Evolutionary conservation across 2,329 filamentous ascomycete genomes (phyloP).

Genomic region (Ophiobolus disseminans): DNA sequence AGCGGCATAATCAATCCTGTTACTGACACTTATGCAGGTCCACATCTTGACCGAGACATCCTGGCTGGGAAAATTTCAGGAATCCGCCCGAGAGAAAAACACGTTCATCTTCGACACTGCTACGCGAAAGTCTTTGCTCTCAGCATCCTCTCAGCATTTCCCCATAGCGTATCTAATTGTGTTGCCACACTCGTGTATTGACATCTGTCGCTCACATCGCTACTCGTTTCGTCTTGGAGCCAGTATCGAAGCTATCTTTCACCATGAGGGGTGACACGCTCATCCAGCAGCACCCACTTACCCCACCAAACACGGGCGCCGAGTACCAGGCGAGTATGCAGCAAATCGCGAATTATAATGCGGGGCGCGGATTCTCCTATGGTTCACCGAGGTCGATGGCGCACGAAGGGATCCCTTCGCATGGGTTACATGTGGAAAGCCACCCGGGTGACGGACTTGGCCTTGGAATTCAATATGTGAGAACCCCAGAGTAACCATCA

Average conservation of each 20-base stretch:
- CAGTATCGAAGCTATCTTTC: slow-evolving; percentile 14
- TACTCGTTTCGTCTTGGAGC: slow-evolving; percentile 12
- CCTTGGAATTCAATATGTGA: slow-evolving; percentile 44
- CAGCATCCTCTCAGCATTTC: too few relatives aligned
- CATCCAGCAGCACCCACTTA: slow-evolving; percentile 47
- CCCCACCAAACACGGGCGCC: slow-evolving; percentile 39
- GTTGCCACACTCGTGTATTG: too few relatives aligned
- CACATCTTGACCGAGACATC: slow-evolving; percentile 18
- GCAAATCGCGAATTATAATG: slow-evolving; percentile 54
- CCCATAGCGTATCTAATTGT: too few relatives aligned
- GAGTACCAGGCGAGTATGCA: slow-evolving; percentile 49
- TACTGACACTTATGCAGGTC: slow-evolving; percentile 39
- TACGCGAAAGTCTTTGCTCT: too few relatives aligned
- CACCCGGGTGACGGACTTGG: slow-evolving; percentile 31
- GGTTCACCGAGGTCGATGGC: slow-evolving; percentile 35
- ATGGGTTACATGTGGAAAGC: slow-evolving; percentile 35
- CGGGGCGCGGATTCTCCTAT: slow-evolving; percentile 47
- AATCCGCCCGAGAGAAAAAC: slow-evolving; percentile 12
- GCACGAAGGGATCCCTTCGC: slow-evolving; percentile 37
- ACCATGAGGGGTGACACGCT: slow-evolving; percentile 45
- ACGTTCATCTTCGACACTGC: not conserved
- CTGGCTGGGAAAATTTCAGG: slow-evolving; percentile 22
- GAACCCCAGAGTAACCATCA: slow-evolving; percentile 9
- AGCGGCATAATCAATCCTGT: slow-evolving; percentile 18
- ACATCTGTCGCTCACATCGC: too few relatives aligned